Conservation (phyloP, 768 basidiomycete species). For the Amanita fuliginea region DNA sequence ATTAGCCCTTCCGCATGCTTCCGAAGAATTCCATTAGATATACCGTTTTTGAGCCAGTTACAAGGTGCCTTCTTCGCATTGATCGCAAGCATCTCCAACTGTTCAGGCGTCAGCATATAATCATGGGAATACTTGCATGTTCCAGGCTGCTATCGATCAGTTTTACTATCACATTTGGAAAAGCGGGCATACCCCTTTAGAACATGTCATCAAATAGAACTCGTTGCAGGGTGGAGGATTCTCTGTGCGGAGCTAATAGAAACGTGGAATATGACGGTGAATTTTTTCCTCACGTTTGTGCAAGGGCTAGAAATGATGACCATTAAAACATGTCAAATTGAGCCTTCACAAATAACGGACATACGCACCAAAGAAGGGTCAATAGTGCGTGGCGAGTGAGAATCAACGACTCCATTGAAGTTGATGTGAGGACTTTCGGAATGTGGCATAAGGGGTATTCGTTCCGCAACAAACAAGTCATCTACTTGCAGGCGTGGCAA, state of each 20-base stretch:
- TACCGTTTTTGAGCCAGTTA: slow-evolving; percentile 75
- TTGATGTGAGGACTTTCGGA: slow-evolving; percentile 21
- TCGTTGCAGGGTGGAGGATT: slow-evolving; percentile 81
- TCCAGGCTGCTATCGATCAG: slow-evolving; percentile 25
- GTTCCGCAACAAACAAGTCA: slow-evolving; percentile 34
- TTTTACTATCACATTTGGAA: neutral
- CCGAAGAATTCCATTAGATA: slow-evolving; percentile 4
- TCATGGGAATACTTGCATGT: slow-evolving; percentile 82
- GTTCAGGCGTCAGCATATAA: slow-evolving; percentile 60
- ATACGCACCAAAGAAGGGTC: slow-evolving; percentile 53
- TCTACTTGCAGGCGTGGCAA: slow-evolving; percentile 45
- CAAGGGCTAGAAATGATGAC: slow-evolving; percentile 38
- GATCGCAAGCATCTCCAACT: slow-evolving; percentile 55
- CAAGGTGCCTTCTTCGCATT: slow-evolving; percentile 83
- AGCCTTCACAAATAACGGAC: slow-evolving; percentile 2
- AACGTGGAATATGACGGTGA: neutral
- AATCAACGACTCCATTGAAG: slow-evolving; percentile 30
- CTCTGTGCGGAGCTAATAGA: slow-evolving; percentile 30
- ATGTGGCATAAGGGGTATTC: slow-evolving; percentile 21
- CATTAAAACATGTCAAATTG: slow-evolving; percentile 7
- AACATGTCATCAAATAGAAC: slow-evolving; percentile 73
- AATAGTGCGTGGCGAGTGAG: slow-evolving; percentile 45
- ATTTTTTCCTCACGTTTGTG: slow-evolving; percentile 58
- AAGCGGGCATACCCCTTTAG: slow-evolving; percentile 48
- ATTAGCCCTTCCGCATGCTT: neutral